Evolutionary conservation across 176 grass and related monocot species (phyloP), one percentile per base, ranked within the genome.

Genomic region (Phragmites australis): DNA sequence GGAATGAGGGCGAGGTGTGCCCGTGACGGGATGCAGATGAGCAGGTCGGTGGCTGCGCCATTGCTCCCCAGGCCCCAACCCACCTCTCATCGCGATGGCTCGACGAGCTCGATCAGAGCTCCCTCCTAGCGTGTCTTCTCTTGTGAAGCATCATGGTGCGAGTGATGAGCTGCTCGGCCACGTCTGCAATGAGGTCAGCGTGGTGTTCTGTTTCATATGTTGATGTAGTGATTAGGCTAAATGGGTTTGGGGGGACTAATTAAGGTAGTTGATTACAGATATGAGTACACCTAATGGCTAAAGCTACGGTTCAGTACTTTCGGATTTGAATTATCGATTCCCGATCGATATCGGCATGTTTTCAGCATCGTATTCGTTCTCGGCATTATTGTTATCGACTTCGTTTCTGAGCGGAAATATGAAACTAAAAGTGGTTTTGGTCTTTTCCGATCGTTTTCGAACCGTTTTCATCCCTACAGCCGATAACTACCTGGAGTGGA

Each of bases 1-100:
- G 96, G 96, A 90, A 99, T 94, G 37, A 99, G 71, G 1, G 86
- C 80, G 22, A 95, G 88, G 82, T 91, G 92, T 42, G 90, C 88
- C 48, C 88, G 80, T 19, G 96, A 91, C 51, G 92, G 96, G 53
- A 99, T 95, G 83, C 96, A 99, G 57, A 89, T 88, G 26, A 91
- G 71, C 53, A 99, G 87, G 74, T 95, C 92, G 9, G 86, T 81
- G 48, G 76, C 78, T 19, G 74, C 84, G 74, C 83, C 80, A 9
- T 84, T 86, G 69, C 81, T 87, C 0, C 88, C 86, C 71, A 79
- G 83, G n/a, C n/a, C n/a, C n/a, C n/a, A n/a, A n/a, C n/a, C 63
- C 82, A 64, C 76, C 46, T 78, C 79, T 85, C 83, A 77, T 71
- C 10, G 18, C 26, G 50, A 9, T 57, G 11, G 68, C 69, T 18